Conservation (phyloP, 1,139 yeast species). For the Taiozyma onychis region DNA sequence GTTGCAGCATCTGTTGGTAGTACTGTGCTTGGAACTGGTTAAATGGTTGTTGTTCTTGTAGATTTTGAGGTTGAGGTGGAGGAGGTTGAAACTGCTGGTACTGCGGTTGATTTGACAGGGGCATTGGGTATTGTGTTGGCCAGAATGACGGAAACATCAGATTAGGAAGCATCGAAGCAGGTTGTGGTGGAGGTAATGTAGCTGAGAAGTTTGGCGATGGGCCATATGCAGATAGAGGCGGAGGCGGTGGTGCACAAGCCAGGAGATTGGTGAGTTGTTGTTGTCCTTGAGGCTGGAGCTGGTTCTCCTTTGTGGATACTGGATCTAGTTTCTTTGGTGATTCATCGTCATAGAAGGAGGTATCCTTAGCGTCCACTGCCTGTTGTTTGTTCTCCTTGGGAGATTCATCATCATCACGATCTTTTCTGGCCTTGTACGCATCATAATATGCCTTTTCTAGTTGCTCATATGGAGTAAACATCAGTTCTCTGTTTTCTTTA, state of each 20-base stretch:
- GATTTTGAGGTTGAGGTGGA: not conserved
- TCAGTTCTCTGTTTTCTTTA: slow-evolving; percentile 5
- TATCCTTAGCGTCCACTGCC: not conserved
- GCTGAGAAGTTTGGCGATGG: not conserved
- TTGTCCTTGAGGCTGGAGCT: too few species aligned
- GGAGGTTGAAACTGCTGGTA: not conserved
- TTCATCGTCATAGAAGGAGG: slow-evolving; percentile 6
- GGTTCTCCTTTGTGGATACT: not conserved
- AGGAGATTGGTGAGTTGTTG: not conserved
- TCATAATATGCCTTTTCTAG: slow-evolving; percentile 16
- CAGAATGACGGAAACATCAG: not conserved
- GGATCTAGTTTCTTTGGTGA: not conserved
- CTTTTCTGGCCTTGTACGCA: slow-evolving; percentile 16
- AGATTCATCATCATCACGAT: slow-evolving; percentile 7
- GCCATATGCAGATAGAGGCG: not conserved
- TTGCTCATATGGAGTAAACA: slow-evolving; percentile 11
- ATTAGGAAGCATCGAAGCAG: not conserved
- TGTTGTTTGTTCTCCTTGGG: not conserved
- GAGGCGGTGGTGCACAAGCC: not conserved
- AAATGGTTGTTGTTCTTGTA: not conserved
- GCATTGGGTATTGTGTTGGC: not conserved
- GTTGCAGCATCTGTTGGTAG: not conserved
- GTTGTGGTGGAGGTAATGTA: slow-evolving; percentile 3
- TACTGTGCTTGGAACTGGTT: not conserved
- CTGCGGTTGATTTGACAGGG: not conserved